phyloP scores from a whole-genome alignment of 1,284 basidiomycete genomes.

The Fomitiporia mediterranea region DNA sequence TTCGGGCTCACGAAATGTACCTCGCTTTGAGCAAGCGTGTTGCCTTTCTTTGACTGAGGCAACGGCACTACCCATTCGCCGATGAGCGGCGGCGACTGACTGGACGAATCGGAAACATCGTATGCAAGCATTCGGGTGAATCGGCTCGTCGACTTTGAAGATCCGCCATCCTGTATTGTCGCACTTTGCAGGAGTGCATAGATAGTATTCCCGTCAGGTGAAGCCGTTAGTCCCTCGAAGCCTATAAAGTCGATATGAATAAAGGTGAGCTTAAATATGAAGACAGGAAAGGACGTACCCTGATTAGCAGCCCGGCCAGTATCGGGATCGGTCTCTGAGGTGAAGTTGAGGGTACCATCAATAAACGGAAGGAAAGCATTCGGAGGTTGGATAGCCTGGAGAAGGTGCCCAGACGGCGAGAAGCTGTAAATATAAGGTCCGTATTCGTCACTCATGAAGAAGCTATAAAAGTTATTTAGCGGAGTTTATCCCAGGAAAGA shows the following conservation, averaged over 20 bases:
- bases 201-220: constrained; percentile 43
- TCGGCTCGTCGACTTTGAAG: constrained; percentile 40
- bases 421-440: constrained; percentile 65
- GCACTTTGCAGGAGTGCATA: constrained; percentile 63
- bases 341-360: constrained; percentile 52
- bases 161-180: constrained; percentile 59
- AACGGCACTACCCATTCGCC: constrained; percentile 64
- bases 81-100: constrained; percentile 33
- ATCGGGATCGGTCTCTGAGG: constrained; percentile 43
- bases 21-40: constrained; percentile 52
- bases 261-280: not conserved
- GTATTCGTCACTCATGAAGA: constrained; percentile 66
- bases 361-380: constrained; percentile 46
- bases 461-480: constrained; percentile 31
- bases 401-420: constrained; percentile 40
- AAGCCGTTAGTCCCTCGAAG: constrained; percentile 60
- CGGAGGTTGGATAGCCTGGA: constrained; percentile 59
- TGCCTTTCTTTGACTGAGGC: constrained; percentile 48
- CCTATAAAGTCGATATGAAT: constrained; percentile 32
- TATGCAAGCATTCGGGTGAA: constrained; percentile 56
- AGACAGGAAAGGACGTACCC: constrained; percentile 31
- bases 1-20: constrained; percentile 49
- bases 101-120: constrained; percentile 37
- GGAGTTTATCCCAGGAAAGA: constrained; percentile 10
- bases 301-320: constrained; percentile 48